phyloP scores from a whole-genome alignment of 2,329 filamentous ascomycete genomes.

The Fusarium sp. region DNA sequence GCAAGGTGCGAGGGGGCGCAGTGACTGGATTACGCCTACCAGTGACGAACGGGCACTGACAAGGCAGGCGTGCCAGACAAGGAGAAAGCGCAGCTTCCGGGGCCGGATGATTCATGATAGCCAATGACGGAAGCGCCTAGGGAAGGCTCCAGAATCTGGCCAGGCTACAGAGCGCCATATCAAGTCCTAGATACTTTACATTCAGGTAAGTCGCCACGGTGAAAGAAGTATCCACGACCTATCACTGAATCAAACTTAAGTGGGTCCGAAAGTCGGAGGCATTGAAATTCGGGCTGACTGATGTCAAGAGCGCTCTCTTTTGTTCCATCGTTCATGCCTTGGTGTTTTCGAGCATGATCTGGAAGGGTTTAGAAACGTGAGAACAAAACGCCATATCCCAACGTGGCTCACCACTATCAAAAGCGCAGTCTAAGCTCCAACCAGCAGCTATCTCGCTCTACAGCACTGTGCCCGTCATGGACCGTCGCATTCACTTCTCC shows the following conservation, averaged over 20 bases:
- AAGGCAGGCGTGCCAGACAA: slow-evolving; percentile 29
- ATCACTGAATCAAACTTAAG: slow-evolving; percentile 24
- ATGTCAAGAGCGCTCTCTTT: slow-evolving; percentile 33
- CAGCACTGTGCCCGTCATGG: slow-evolving; percentile 11
- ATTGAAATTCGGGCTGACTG: slow-evolving; percentile 19
- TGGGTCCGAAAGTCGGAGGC: slow-evolving; percentile 28
- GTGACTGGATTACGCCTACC: slow-evolving; percentile 47
- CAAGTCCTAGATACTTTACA: slow-evolving; percentile 42
- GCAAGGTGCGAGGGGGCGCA: slow-evolving; percentile 47
- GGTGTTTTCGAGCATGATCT: slow-evolving; percentile 31
- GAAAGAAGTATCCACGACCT: slow-evolving; percentile 38
- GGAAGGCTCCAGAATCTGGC: slow-evolving; percentile 58
- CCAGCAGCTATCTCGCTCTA: not conserved
- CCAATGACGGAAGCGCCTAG: slow-evolving; percentile 47
- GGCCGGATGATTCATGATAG: slow-evolving; percentile 56
- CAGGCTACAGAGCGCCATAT: slow-evolving; percentile 41
- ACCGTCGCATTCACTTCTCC: slow-evolving; percentile 24
- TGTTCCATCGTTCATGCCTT: slow-evolving; percentile 10
- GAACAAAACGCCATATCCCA: not conserved
- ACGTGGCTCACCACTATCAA: not conserved
- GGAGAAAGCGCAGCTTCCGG: slow-evolving; percentile 39
- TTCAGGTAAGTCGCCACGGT: not conserved
- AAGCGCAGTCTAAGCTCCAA: not conserved
- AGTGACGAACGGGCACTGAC: slow-evolving; percentile 36
- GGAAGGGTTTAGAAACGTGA: slow-evolving; percentile 18